Conservation (phyloP, 352 stramenopile species). For the Phytophthora ramorum region DNA sequence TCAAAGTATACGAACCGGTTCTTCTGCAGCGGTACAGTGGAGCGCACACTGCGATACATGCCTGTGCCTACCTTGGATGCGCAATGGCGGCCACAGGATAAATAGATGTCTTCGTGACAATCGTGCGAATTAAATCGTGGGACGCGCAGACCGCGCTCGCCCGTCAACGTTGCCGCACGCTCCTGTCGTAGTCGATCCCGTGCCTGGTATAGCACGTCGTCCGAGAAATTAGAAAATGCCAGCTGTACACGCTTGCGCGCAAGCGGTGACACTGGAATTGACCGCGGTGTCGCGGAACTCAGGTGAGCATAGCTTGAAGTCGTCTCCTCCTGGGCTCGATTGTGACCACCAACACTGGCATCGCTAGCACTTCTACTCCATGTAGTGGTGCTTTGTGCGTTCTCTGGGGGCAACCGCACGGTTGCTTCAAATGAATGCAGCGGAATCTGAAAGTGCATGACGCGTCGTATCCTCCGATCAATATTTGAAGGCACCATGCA, state of each 20-base stretch:
- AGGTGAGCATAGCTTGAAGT: slow-evolving; percentile 48
- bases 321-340: slow-evolving; percentile 40
- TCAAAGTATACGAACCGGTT: slow-evolving; percentile 90
- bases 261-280: slow-evolving; percentile 83
- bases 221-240: slow-evolving; percentile 84
- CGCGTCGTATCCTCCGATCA: slow-evolving; percentile 85
- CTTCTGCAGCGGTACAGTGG: slow-evolving; percentile 61
- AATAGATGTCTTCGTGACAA: slow-evolving; percentile 87
- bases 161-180: slow-evolving; percentile 72
- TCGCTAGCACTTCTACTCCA: slow-evolving; percentile 28
- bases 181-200: slow-evolving; percentile 81
- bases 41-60: slow-evolving; percentile 85
- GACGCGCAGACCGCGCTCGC: slow-evolving; percentile 59
- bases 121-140: slow-evolving; percentile 83
- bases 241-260: slow-evolving; percentile 76
- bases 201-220: slow-evolving; percentile 86
- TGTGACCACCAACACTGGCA: slow-evolving; percentile 21
- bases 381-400: slow-evolving; percentile 16
- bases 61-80: slow-evolving; percentile 74
- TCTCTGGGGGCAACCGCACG: slow-evolving; percentile 66
- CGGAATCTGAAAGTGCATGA: slow-evolving; percentile 91
- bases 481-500: slow-evolving; percentile 83
- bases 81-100: slow-evolving; percentile 85
- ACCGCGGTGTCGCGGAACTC: slow-evolving; percentile 73
- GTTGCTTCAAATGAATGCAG: slow-evolving; percentile 87